phyloP scores from a whole-genome alignment of 1,284 basidiomycete species.

The Chondrostereum purpureum region DNA sequence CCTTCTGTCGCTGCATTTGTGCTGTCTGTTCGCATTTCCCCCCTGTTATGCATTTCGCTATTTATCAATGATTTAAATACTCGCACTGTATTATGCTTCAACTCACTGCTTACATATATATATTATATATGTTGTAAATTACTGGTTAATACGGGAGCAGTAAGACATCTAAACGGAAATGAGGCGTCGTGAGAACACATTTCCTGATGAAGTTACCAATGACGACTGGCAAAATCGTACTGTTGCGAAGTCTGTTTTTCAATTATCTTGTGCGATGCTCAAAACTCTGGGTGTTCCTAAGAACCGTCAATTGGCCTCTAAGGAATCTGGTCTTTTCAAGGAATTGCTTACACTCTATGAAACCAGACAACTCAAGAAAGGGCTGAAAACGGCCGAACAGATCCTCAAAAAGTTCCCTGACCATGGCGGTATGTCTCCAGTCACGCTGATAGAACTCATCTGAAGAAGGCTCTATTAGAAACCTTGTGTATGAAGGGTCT shows the following conservation, averaged over 20 bases:
- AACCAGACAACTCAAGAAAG: conserved; percentile 84
- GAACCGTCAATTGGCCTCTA: conserved; percentile 41
- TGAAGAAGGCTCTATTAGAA: too few species aligned
- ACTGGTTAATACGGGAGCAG: too few species aligned
- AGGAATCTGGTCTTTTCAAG: conserved; percentile 84
- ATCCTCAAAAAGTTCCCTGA: conserved; percentile 95
- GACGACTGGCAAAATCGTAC: too few species aligned
- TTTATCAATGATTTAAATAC: too few species aligned
- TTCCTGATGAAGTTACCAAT: background rate
- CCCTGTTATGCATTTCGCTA: too few species aligned
- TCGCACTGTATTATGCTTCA: too few species aligned
- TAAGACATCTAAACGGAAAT: too few species aligned
- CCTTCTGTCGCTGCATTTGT: too few species aligned
- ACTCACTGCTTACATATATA: too few species aligned
- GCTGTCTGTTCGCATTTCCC: too few species aligned
- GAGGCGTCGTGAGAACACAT: background rate
- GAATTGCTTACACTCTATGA: conserved; percentile 91
- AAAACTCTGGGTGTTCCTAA: background rate
- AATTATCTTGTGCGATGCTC: background rate
- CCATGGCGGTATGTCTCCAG: conserved; percentile 72
- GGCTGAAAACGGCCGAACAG: conserved; percentile 86
- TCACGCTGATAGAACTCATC: too few species aligned
- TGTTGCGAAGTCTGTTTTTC: background rate
- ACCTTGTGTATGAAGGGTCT: conserved; percentile 94
- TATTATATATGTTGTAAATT: too few species aligned